Evolutionary conservation across 805 yeast species (phyloP), one percentile per base, ranked within the genome.

Genomic region (Kodamaea kaohsiungensis): DNA sequence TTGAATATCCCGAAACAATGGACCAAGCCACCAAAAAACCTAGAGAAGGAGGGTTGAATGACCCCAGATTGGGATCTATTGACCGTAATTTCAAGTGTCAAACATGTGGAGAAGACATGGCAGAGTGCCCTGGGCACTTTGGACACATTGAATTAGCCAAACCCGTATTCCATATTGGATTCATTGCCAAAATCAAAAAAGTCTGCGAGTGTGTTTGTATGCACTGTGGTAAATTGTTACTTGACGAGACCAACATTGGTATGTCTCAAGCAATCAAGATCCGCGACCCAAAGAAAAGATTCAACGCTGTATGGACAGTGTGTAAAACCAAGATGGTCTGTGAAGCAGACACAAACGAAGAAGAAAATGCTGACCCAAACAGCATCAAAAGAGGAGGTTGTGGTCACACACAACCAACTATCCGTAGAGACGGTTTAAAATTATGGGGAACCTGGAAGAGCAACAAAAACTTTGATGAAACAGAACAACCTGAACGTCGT

Each of bases 1-100:
- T 95, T 66, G 98, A 93, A 73, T 95, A 89, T 67, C 99, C 99
- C 18, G 99, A 95, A 75, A 95, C 98, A n/a, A 95, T 95, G 97
- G 99, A 95, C 72, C 98, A 92, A 72, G 85, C 97, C 40, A 91
- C 96, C 55, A 88, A 88, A 68, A 89, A 89, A 60, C 98, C 98
- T 48, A 86, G 98, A 70, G 92, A 91, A 61, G 98, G 98, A 59
- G 99, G 99, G 56, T 78, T 95, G 58, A 93, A 92, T 69, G 99
- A 96, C 71, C 98, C 99, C 56, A 86, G 98, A 65, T 80, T 95
- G 57, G 99, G 99, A 49, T 89, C 98, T 3, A 92, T 95, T 64
- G 99, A 95, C 73, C 87, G 99, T 71, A 93, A 92, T 70, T 89
- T 89, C 81, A 91, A 90, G 77, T 95, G 99, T 80, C 98, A 93